Base-by-base conservation (phyloP, 1,284 basidiomycete genomes). In the Marasmius fiardii region DNA sequence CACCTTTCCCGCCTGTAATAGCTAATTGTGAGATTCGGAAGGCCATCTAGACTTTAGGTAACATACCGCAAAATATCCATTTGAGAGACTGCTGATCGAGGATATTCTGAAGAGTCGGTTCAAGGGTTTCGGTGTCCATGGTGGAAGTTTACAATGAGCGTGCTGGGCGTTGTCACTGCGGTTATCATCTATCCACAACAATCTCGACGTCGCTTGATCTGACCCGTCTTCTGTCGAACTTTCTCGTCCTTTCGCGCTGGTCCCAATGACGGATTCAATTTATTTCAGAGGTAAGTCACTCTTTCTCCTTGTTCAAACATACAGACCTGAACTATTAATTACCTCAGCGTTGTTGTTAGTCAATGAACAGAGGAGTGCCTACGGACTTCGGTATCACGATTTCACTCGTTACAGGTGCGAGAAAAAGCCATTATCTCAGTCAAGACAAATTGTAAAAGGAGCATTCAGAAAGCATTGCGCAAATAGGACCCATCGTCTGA, bases 31-130 rank as follows among this genome's bases (percentile, higher is more conserved):
- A 41, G 51, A 59, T 58, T 58, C 53, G 43, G 50, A 26, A 52
- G 51, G 49, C 50, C 28, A 44, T 43, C 52, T 43, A 59, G 41
- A 54, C 43, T 56, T 50, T 51, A 53, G 44, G 45, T 52, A 56
- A 82, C 89, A 59, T 72, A 85, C 93, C 93, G 68, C 93, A 96
- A 71, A 96, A 96, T 69, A 96, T 96, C 93, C 93, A 96, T 71
- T 95, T 95, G 60, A 95, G 74, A 33, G 87, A 86, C 64, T 83
- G 87, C 72, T 96, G 93, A 69, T 95, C 93, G 26, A 96, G 74
- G 51, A 96, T 78, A 67, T 95, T 96, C 76, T 95, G 91, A 14
- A 96, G 81, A 3, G 92, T 94, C 28, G 93, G 86, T 20, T 84
- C 81, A 48, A 93, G 76, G 6, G 74, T 75, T 64, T 87, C 83